Evolutionary conservation across 176 grass and related monocot genomes (phyloP).

Genomic region (Metroxylon sagu): DNA sequence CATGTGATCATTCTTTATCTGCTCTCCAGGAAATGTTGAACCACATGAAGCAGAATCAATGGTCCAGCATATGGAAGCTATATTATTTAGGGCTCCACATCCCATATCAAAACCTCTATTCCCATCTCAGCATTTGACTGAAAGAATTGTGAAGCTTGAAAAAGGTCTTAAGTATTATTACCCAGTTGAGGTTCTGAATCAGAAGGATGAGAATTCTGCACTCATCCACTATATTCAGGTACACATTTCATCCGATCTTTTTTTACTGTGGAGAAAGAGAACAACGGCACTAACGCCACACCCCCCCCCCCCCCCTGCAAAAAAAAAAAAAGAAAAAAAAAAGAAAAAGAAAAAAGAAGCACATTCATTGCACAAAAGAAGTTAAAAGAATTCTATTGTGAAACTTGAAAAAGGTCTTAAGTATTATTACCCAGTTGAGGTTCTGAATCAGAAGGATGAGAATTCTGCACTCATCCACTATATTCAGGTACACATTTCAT

Average conservation of each 20-base stretch:
- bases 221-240: slow-evolving; percentile 94
- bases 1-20: neutral
- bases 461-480: slow-evolving; percentile 87
- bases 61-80: slow-evolving; percentile 52
- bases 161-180: slow-evolving; percentile 65
- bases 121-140: slow-evolving; percentile 74
- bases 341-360: too few species aligned
- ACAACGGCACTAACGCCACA: neutral
- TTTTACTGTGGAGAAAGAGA: neutral
- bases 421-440: slow-evolving; percentile 57
- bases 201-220: slow-evolving; percentile 80
- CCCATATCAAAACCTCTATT: slow-evolving; percentile 56
- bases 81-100: slow-evolving; percentile 45
- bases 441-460: slow-evolving; percentile 65
- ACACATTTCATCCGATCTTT: slow-evolving; percentile 7
- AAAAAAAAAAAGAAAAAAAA: too few species aligned
- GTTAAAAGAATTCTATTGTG: slow-evolving; percentile 26
- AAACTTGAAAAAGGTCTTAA: slow-evolving; percentile 82
- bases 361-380: too few species aligned
- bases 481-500: slow-evolving; percentile 58
- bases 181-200: slow-evolving; percentile 55
- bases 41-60: slow-evolving; percentile 54
- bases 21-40: slow-evolving; percentile 69
- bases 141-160: slow-evolving; percentile 90
- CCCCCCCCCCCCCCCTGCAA: too few species aligned